Conservation (phyloP, 768 basidiomycete species). For the Mycena chlorophos region DNA sequence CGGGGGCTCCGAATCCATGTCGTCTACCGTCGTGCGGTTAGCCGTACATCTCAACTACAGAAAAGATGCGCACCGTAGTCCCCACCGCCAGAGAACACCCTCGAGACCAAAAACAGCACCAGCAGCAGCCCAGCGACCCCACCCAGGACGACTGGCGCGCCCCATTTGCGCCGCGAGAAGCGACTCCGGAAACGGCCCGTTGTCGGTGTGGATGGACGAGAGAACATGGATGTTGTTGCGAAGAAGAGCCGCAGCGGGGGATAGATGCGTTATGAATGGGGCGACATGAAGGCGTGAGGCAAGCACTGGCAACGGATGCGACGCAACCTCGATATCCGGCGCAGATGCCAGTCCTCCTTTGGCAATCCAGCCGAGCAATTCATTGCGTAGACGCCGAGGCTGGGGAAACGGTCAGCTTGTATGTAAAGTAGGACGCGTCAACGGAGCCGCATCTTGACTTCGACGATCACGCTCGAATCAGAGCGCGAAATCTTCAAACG, state of each 20-base stretch:
- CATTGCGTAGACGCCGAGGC: too few species aligned
- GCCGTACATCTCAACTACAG: neutral
- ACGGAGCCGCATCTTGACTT: too few species aligned
- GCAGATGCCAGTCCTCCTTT: too few species aligned
- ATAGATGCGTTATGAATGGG: too few species aligned
- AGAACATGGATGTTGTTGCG: neutral
- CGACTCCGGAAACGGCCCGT: neutral
- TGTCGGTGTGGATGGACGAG: neutral
- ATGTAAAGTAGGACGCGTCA: too few species aligned
- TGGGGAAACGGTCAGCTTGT: too few species aligned
- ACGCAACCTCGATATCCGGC: too few species aligned
- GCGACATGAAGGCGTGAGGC: too few species aligned
- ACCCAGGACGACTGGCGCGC: neutral
- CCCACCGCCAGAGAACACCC: conserved; percentile 1
- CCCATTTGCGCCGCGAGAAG: neutral
- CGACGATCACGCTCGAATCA: neutral
- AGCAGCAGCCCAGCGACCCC: neutral
- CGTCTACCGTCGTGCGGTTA: neutral
- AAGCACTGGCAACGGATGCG: too few species aligned
- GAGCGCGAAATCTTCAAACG: neutral
- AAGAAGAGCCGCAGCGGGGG: too few species aligned
- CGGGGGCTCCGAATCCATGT: neutral
- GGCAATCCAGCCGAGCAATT: too few species aligned
- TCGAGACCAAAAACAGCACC: neutral
- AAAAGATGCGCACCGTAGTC: neutral